Base-by-base conservation (phyloP, 345 rosid species). In the Eucalyptus microcorys region DNA sequence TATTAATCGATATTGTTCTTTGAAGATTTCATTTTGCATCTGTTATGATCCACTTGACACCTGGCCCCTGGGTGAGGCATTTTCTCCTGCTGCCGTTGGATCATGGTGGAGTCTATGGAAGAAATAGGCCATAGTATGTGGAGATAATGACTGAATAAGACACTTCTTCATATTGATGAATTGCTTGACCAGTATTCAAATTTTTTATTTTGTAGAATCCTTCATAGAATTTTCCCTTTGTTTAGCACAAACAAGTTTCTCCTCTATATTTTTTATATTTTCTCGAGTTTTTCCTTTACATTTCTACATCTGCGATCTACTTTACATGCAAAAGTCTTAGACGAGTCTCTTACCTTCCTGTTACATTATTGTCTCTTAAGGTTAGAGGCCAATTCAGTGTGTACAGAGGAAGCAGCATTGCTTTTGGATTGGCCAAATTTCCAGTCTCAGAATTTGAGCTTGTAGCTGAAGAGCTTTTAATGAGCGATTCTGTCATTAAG, bases 401-500 rank as follows among this genome's bases (percentile, higher is more conserved):
- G 86, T 96, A 96, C 90, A 91, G 95, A 87, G 98, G 98, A 90
- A 96, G 98, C 92, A 94, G 94, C 92, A 95, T 98, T 90, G 93
- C 93, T 89, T 98, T 98, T 92, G 99, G 99, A 88, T 92, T 98
- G 93, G 94, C 97, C 79, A 93, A 90, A 40, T 97, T 88, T 91
- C 98, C 99, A 88, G 93, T 97, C 76, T 98, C 99, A 89, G 99
- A 98, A 92, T 98, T 98, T 94, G 99, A 98, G 92, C 98, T 98
- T 88, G 97, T 95, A 24, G 99, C 98, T 10, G 99, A 98, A 93
- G 99, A 98, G 91, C 97, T 98, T 91, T 88, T 98, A 92, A 96
- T 98, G 99, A 98, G 99, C 89, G 93, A 98, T 92, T 97, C 99
- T 53, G 88, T 97, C 92, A 95, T 98, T 93, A 96, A 96, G 98